These are phyloP conservation scores for Furcasterigmium furcatum DNA, from an alignment of 2,329 filamentous ascomycete species.

Conservation along the genomic window DNA sequence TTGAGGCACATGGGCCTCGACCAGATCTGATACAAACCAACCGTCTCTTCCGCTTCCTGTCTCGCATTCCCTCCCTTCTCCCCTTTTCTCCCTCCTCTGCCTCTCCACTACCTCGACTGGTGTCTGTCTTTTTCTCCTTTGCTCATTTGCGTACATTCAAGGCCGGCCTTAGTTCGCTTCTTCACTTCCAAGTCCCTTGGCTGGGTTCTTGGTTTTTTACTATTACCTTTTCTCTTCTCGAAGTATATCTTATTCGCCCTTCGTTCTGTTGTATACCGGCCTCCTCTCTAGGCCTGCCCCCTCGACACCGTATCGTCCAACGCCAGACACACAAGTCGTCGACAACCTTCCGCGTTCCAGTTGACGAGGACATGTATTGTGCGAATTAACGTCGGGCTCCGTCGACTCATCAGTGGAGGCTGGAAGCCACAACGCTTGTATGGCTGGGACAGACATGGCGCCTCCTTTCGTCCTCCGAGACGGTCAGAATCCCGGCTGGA, in stretches of 20 bases:
- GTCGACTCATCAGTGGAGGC: not conserved
- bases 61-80: constrained; percentile 1
- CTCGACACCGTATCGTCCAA: not conserved
- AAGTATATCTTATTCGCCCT: not conserved
- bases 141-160: constrained; percentile 1
- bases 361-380: not conserved
- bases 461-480: not conserved
- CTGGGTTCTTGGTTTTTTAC: not conserved
- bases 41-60: not conserved
- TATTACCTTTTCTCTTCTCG: not conserved
- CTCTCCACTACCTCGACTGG: constrained; percentile 4
- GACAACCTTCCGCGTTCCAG: not conserved
- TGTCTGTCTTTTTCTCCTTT: constrained; percentile 1
- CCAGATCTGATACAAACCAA: not conserved
- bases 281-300: not conserved
- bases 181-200: not conserved
- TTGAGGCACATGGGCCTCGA: not conserved
- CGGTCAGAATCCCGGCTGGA: constrained; percentile 1
- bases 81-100: constrained; percentile 2
- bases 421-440: not conserved
- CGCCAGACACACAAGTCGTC: not conserved
- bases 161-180: constrained; percentile 1
- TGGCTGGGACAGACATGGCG: constrained; percentile 2
- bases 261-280: too few relatives aligned
- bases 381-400: not conserved